These are phyloP conservation scores for Colletotrichum limetticola DNA, from an alignment of 2,329 filamentous ascomycete genomes.

Conservation along the genomic window DNA sequence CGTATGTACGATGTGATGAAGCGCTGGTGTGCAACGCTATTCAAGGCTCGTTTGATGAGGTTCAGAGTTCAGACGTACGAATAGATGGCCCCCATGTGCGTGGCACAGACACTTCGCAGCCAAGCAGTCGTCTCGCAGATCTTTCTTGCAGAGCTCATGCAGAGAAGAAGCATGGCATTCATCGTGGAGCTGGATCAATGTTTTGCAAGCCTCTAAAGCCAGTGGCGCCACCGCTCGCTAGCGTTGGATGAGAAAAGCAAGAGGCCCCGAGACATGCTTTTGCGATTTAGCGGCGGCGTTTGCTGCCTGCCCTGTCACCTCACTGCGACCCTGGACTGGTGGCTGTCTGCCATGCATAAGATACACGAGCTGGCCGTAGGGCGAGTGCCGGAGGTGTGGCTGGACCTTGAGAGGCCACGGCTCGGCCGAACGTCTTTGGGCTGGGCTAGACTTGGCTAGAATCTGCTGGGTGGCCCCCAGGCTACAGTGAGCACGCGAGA, in stretches of 20 bases:
- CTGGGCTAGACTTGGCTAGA: constrained; percentile 11
- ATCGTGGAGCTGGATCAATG: constrained; percentile 12
- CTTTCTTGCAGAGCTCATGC: neutral
- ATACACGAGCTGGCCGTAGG: neutral
- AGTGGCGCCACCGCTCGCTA: constrained; percentile 26
- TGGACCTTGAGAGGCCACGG: constrained; percentile 16
- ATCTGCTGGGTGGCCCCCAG: constrained; percentile 5
- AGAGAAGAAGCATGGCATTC: neutral
- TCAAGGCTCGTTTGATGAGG: constrained; percentile 14
- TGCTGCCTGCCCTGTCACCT: neutral
- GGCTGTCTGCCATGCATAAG: neutral
- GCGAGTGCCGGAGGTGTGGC: constrained; percentile 14
- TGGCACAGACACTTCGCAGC: neutral
- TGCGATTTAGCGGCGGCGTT: neutral
- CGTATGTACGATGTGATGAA: constrained; percentile 1
- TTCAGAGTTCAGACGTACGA: constrained; percentile 2
- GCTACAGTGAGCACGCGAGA: constrained; percentile 4
- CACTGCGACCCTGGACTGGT: no score
- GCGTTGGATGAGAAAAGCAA: constrained; percentile 27
- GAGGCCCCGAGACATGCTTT: constrained; percentile 21
- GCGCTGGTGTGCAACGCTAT: neutral
- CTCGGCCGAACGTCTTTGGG: constrained; percentile 2
- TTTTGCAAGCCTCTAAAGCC: constrained; percentile 21
- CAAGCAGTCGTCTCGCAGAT: neutral
- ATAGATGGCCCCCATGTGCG: neutral